These are phyloP conservation scores for Eimeria falciformis DNA, from an alignment of 169 alveolate species.

Conservation along the genomic window DNA sequence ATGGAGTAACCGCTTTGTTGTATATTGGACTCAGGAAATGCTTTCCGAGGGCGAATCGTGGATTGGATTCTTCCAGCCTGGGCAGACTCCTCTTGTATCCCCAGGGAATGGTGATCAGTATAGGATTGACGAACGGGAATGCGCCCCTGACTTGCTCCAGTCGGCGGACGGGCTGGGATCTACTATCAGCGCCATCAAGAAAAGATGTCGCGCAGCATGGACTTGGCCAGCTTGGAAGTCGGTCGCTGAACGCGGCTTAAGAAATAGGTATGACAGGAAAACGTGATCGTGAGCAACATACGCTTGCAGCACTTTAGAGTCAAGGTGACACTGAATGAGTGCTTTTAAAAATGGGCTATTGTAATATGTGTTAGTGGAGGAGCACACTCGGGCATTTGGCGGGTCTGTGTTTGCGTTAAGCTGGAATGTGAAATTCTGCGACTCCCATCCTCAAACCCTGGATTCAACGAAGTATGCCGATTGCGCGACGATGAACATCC, in stretches of 20 bases:
- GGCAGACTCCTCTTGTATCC: conserved; percentile 37
- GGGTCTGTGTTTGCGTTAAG: conserved; percentile 26
- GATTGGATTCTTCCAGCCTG: conserved; percentile 51
- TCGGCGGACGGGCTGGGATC: conserved; percentile 15
- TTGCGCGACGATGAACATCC: background rate
- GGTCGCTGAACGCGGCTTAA: background rate
- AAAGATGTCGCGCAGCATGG: conserved; percentile 17
- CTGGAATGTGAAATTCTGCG: conserved; percentile 35
- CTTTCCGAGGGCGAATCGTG: conserved; percentile 32
- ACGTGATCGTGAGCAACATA: too few species aligned
- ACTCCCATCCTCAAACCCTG: conserved; percentile 30
- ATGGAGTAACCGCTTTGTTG: too few species aligned
- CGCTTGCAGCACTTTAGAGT: too few species aligned
- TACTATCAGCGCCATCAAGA: background rate
- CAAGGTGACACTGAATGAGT: too few species aligned
- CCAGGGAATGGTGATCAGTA: conserved; percentile 1
- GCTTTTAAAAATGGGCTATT: too few species aligned
- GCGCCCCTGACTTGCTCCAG: background rate
- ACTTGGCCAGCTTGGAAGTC: conserved; percentile 50
- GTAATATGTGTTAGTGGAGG: too few species aligned
- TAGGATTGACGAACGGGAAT: conserved; percentile 35
- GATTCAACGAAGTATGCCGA: conserved; percentile 21
- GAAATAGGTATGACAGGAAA: background rate
- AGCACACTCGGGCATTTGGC: too few species aligned
- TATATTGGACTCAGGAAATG: conserved; percentile 32